A percentile compares a stretch with the other conserved stretches of the same genome.
These are phyloP conservation scores for Cadophora gregata DNA, from an alignment of 2,329 filamentous ascomycete genomes.

Conservation along the genomic window DNA sequence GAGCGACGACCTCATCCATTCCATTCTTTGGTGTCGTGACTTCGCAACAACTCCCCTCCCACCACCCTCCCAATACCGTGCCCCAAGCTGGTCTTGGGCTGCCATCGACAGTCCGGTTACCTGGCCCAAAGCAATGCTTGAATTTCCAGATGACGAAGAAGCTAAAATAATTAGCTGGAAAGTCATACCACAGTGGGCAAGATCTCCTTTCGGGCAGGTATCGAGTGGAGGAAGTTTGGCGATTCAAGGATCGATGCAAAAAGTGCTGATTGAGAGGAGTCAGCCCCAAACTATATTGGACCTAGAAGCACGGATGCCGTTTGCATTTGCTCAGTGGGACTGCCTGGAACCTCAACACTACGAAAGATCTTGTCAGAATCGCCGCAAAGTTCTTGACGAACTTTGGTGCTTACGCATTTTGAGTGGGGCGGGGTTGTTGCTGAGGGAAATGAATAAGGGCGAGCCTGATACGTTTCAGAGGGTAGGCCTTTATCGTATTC, in stretches of 20 bases:
- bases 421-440: slow-evolving; percentile 2
- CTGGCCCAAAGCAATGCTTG: slow-evolving; percentile 19
- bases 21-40: slow-evolving; percentile 21
- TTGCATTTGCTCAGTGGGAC: slow-evolving; percentile 23
- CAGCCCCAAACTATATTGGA: slow-evolving; percentile 11
- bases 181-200: neutral
- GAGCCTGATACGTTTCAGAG: slow-evolving; percentile 13
- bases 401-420: slow-evolving; percentile 16
- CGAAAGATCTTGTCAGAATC: neutral
- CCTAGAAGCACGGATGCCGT: neutral
- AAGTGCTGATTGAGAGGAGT: neutral
- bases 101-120: slow-evolving; percentile 16
- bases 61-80: slow-evolving; percentile 11
- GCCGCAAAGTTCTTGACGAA: neutral
- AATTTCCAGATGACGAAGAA: slow-evolving; percentile 4
- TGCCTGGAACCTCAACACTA: slow-evolving; percentile 1
- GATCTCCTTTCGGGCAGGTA: slow-evolving; percentile 12
- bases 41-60: slow-evolving; percentile 9
- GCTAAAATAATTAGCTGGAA: slow-evolving; percentile 3
- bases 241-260: slow-evolving; percentile 11
- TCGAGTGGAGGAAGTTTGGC: neutral
- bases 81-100: slow-evolving; percentile 23
- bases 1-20: slow-evolving; percentile 19
- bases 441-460: neutral
- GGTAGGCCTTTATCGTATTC: slow-evolving; percentile 19